Evolutionary conservation across 208 protist genomes (phyloP).

Genomic region (Trypanosoma mega): DNA sequence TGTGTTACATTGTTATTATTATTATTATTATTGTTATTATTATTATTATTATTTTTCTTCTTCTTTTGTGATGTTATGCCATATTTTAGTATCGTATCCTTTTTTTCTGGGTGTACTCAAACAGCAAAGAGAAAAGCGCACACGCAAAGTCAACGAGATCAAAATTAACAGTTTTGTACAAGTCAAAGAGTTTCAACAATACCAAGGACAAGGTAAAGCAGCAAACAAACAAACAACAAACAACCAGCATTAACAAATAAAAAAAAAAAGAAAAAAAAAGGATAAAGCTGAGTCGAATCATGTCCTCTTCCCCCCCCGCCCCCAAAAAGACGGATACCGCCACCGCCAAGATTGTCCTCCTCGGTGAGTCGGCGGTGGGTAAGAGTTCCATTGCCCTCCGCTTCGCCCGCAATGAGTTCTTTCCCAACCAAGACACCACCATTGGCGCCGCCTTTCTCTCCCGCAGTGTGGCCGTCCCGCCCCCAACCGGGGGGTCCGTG

Average conservation of each 20-base stretch:
- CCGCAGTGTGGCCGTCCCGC: conserved; percentile 65
- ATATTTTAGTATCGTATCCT: too few relatives aligned
- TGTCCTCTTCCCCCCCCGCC: not conserved
- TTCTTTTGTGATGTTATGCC: too few relatives aligned
- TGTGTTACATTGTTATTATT: too few relatives aligned
- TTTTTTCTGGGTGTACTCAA: too few relatives aligned
- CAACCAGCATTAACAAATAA: conserved; percentile 10
- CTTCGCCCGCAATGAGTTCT: conserved; percentile 87
- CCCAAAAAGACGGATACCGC: conserved; percentile 25
- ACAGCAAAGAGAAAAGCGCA: too few relatives aligned
- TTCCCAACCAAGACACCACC: conserved; percentile 80
- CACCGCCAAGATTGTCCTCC: conserved; percentile 86
- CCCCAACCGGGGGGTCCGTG: conserved; percentile 4
- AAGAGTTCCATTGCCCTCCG: conserved; percentile 89
- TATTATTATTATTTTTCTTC: too few relatives aligned
- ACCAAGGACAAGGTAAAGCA: too few relatives aligned
- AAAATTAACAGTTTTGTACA: too few relatives aligned
- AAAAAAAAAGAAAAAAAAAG: conserved; percentile 11
- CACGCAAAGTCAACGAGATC: too few relatives aligned
- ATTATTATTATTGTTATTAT: too few relatives aligned
- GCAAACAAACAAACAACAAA: too few relatives aligned
- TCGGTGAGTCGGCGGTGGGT: conserved; percentile 87
- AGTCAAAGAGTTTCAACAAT: too few relatives aligned
- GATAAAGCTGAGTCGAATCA: not conserved
- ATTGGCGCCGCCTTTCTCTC: conserved; percentile 89